Base-by-base conservation (phyloP, 2,329 filamentous ascomycete species). In the Penicillium hesseltinei region DNA sequence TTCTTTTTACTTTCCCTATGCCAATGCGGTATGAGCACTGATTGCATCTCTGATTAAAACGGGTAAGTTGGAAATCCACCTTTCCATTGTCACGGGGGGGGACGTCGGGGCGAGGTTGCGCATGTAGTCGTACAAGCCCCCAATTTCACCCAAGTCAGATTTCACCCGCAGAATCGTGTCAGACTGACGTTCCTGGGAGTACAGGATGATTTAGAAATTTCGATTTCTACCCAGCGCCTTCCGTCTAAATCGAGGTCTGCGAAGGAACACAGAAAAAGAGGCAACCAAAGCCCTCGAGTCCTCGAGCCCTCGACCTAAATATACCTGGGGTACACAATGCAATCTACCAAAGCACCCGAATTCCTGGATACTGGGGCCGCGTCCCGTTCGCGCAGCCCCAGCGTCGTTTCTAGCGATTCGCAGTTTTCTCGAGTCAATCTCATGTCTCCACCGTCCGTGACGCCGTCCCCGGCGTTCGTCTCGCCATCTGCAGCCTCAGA, bases 401-500 rank as follows among this genome's bases (percentile, higher is more conserved):
- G 73, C 62, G 63, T 77, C 31, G 64, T 77, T 31, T 76, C 73
- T 25, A 75, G 70, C 55, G 74, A 77, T 63, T 69, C 67, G 33
- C 71, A 69, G 51, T 60, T 69, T 25, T 60, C 70, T 23, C 66
- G 71, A 57, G 59, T 66, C 53, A 67, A 65, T 69, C 82, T 82
- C 67, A 76, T 89, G 49, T 84, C 86, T 46, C 89, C 90, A 51
- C 89, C 91, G 19, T 73, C 84, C 35, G 83, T 93, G 57, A 87
- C 87, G 45, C 94, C 93, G 10, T 81, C 88, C 63, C 88, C 94
- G 31, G 90, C 87, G 19, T 99, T 95, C 76, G 92, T 99, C 68
- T 92, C 93, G 46, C 82, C 86, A 33, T 88, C 91, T 45, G 91
- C 93, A 57, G 94, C 93, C 51, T 92, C 91, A 19, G 91, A 97